Evolutionary conservation across 1,284 basidiomycete genomes (phyloP).

Genomic region (Fistulina hepatica): DNA sequence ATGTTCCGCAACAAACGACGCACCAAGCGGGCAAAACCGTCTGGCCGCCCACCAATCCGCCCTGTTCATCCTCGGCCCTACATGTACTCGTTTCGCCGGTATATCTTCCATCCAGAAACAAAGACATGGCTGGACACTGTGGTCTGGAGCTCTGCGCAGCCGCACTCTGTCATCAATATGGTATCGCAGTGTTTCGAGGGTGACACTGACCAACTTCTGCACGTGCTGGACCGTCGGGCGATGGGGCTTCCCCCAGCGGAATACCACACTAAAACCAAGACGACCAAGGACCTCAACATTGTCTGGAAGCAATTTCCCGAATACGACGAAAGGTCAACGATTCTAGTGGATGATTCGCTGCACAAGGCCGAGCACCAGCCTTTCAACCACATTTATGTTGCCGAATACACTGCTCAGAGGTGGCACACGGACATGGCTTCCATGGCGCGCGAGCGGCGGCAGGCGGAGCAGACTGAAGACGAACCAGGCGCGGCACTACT

Average conservation of each 20-base stretch:
- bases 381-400: conserved; percentile 67
- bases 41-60: conserved; percentile 22
- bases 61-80: conserved; percentile 56
- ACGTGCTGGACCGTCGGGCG: conserved; percentile 73
- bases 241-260: conserved; percentile 47
- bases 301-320: conserved; percentile 41
- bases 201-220: conserved; percentile 25
- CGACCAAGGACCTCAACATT: conserved; percentile 67
- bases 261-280: conserved; percentile 57
- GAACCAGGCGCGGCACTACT: not conserved
- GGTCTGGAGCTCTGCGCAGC: conserved; percentile 83
- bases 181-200: conserved; percentile 44
- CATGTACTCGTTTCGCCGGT: conserved; percentile 51
- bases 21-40: conserved; percentile 16
- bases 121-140: conserved; percentile 63
- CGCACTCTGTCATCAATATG: conserved; percentile 69
- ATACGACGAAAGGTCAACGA: conserved; percentile 37
- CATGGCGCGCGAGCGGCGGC: not conserved
- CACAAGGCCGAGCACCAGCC: conserved; percentile 72
- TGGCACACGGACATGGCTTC: not conserved
- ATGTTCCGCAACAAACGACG: conserved; percentile 47
- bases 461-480: not conserved
- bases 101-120: conserved; percentile 48
- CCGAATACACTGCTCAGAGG: conserved; percentile 38
- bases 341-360: conserved; percentile 75